These are phyloP conservation scores for Lipomyces kockii DNA, from an alignment of 805 yeast genomes.

Conservation along the genomic window DNA sequence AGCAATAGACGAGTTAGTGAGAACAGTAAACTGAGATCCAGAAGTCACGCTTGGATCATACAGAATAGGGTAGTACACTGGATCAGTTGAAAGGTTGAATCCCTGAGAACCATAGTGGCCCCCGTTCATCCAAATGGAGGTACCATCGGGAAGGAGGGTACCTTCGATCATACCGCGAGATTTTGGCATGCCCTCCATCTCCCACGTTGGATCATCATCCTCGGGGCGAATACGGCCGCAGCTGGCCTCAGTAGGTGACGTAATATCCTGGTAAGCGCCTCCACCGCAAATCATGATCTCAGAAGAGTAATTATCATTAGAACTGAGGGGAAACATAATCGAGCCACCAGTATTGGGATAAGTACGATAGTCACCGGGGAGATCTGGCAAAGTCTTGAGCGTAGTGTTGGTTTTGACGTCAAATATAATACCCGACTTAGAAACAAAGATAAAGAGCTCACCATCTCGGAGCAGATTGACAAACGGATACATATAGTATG, in stretches of 20 bases:
- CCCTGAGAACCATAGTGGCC: conserved; percentile 32
- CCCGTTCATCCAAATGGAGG: conserved; percentile 30
- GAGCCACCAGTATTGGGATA: conserved; percentile 36
- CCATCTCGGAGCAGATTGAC: conserved; percentile 28
- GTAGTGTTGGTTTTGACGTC: conserved; percentile 25
- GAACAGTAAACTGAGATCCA: conserved; percentile 22
- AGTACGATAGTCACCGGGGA: conserved; percentile 33
- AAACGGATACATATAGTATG: conserved; percentile 35
- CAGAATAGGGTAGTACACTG: conserved; percentile 26
- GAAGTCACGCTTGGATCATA: conserved; percentile 18
- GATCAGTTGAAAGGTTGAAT: conserved; percentile 28
- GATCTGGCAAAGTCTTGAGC: conserved; percentile 20
- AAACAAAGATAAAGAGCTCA: conserved; percentile 26
- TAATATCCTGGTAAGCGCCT: conserved; percentile 33
- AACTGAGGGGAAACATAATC: conserved; percentile 20
- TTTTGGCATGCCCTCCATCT: conserved; percentile 31
- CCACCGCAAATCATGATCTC: conserved; percentile 35
- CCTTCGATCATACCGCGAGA: conserved; percentile 33
- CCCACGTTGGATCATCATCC: conserved; percentile 29
- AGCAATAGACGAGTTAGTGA: conserved; percentile 32
- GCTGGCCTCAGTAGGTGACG: conserved; percentile 34
- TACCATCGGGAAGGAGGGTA: conserved; percentile 30
- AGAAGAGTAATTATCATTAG: conserved; percentile 21
- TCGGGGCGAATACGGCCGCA: conserved; percentile 34
- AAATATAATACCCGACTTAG: conserved; percentile 28